Percentiles rank a stretch among this genome's conserved stretches.
Evolutionary conservation across 768 basidiomycete species (phyloP).

Genomic region (Lenzites betulinus): DNA sequence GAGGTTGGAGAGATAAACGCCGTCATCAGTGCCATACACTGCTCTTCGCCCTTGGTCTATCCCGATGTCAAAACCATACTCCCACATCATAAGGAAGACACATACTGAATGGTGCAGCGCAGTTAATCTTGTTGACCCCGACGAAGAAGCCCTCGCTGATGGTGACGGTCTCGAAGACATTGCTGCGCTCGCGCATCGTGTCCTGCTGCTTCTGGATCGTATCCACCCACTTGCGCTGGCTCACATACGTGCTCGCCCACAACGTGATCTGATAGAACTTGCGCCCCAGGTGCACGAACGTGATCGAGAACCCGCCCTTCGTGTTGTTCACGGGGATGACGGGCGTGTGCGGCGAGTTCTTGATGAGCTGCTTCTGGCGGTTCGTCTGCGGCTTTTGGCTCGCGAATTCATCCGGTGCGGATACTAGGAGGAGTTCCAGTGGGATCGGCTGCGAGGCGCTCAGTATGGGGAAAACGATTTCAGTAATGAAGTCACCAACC

Average conservation of each 20-base stretch:
- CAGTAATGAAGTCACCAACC: slow-evolving; percentile 47
- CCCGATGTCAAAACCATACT: background rate
- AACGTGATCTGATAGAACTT: slow-evolving; percentile 91
- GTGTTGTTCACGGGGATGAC: slow-evolving; percentile 55
- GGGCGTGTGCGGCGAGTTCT: slow-evolving; percentile 44
- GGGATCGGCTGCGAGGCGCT: slow-evolving; percentile 77
- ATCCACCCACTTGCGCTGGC: slow-evolving; percentile 94
- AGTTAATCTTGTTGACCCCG: slow-evolving; percentile 86
- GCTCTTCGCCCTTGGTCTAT: slow-evolving; percentile 80
- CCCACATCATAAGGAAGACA: slow-evolving; percentile 23
- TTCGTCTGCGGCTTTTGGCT: slow-evolving; percentile 28
- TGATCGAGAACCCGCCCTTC: slow-evolving; percentile 90
- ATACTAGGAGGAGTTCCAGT: slow-evolving; percentile 84
- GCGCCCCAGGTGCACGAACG: slow-evolving; percentile 90
- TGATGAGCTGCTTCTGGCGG: slow-evolving; percentile 37
- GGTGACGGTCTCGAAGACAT: slow-evolving; percentile 81
- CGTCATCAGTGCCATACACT: slow-evolving; percentile 97
- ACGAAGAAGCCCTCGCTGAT: slow-evolving; percentile 89
- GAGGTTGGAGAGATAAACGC: slow-evolving; percentile 92
- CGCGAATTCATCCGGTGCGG: slow-evolving; percentile 68
- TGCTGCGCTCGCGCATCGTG: slow-evolving; percentile 76
- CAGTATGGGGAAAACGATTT: background rate
- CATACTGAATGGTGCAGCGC: slow-evolving; percentile 87
- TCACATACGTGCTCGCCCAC: slow-evolving; percentile 84
- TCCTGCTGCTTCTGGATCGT: slow-evolving; percentile 89